Evolutionary conservation across 2,329 filamentous ascomycete species (phyloP).

Genomic region (Fusarium newnesense): DNA sequence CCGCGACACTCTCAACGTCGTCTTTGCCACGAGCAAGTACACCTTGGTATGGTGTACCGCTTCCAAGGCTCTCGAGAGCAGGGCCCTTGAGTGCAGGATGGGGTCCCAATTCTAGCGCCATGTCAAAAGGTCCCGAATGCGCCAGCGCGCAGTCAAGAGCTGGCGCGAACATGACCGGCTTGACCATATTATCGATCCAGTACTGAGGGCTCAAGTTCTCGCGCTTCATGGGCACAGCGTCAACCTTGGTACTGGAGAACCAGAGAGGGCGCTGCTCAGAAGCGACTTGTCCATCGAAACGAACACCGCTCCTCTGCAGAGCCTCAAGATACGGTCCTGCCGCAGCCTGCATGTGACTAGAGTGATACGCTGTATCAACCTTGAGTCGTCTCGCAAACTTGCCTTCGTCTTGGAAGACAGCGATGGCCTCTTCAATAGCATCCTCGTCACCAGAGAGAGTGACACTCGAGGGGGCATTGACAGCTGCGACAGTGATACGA

Average conservation of each 20-base stretch:
- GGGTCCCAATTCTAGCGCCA: neutral
- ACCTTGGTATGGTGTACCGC: neutral
- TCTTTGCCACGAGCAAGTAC: neutral
- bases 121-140: neutral
- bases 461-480: neutral
- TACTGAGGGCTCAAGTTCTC: neutral
- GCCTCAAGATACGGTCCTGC: neutral
- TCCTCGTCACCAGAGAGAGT: neutral
- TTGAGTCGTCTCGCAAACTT: conserved; percentile 6
- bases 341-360: neutral
- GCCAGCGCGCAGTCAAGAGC: neutral
- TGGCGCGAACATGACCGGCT: neutral
- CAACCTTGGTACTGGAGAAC: neutral
- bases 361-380: conserved; percentile 16
- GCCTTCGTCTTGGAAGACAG: conserved; percentile 2
- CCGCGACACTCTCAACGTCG: neutral
- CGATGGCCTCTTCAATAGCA: conserved; percentile 48
- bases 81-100: conserved; percentile 5
- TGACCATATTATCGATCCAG: neutral
- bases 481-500: neutral
- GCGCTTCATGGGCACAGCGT: neutral
- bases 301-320: neutral
- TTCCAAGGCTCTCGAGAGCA: neutral
- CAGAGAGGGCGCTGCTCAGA: neutral
- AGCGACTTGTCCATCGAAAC: neutral